These are phyloP conservation scores for Rhynchospora breviuscula DNA, from an alignment of 176 grass and related monocot genomes.

Conservation along the genomic window DNA sequence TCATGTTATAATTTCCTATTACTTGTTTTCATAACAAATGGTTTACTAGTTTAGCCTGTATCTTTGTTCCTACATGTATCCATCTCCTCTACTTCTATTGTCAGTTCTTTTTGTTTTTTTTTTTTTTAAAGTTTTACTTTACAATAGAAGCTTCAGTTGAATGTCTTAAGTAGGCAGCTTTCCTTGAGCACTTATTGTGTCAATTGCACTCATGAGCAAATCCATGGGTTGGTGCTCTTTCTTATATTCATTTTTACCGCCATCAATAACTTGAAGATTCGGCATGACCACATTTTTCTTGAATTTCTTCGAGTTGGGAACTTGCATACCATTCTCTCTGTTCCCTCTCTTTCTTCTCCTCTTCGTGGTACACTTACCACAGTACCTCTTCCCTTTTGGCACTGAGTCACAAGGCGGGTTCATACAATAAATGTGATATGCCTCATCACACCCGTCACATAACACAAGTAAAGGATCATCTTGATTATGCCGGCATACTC, in stretches of 20 bases:
- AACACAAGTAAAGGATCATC: slow-evolving; percentile 71
- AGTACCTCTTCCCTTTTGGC: slow-evolving; percentile 63
- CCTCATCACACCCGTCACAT: slow-evolving; percentile 76
- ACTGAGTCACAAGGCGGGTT: slow-evolving; percentile 42
- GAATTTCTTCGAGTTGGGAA: background rate
- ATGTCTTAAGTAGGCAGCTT: background rate
- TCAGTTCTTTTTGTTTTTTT: background rate
- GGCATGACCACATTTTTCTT: background rate
- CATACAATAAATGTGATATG: slow-evolving; percentile 89
- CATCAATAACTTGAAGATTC: slow-evolving; percentile 38
- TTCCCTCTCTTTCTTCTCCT: slow-evolving; percentile 35
- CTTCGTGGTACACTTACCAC: slow-evolving; percentile 32
- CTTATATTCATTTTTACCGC: slow-evolving; percentile 6
- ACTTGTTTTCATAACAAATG: background rate
- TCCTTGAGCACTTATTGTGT: slow-evolving; percentile 21
- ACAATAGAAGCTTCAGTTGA: background rate
- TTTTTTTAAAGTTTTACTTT: background rate
- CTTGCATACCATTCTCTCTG: slow-evolving; percentile 34
- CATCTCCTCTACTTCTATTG: background rate
- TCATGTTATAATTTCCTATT: background rate
- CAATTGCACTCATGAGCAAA: slow-evolving; percentile 47
- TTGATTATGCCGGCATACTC: slow-evolving; percentile 53
- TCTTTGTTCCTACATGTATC: background rate
- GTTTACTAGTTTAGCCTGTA: background rate
- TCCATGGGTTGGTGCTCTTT: slow-evolving; percentile 38